Base-by-base conservation (phyloP, 768 basidiomycete genomes). In the Boletus rufocinnamomeus region DNA sequence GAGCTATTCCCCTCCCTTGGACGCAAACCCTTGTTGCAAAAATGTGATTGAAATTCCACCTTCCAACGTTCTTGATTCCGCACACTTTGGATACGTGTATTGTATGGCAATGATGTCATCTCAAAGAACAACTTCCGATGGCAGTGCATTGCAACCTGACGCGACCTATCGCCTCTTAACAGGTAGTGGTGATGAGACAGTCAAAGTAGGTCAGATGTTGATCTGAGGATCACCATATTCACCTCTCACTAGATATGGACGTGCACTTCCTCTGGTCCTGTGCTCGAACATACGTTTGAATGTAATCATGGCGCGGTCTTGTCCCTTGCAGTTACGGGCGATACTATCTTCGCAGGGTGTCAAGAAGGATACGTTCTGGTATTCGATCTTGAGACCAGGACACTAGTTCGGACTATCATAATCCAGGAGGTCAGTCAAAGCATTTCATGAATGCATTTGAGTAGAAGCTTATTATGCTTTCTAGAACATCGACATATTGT, bases 71-170 rank as follows among this genome's bases (percentile, higher is more conserved):
- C 78, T 94, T 28, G 87, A 91, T 63, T 91, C 92, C 1, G 96
- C 95, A 4, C 96, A 98, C 72, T 95, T 86, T 69, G 96, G 96
- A 10, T 98, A 98, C 68, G 82, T 98, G 14, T 95, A 96, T 69
- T 93, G 89, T 65, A 86, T 94, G 85, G 74, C 79, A 16, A 71
- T 84, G 17, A 64, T 81, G 13, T 76, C 77, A 23, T 76, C 74
- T 17, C 72, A 69, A n/a, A 69, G 72, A 47, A 75, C 75, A 54
- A 79, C 76, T 17, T 75, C 73, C 2, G 67, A 75, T 47, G 73
- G 75, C 27, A 41, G n/a, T 8, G 37, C 54, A 27, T 54, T 65
- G 8, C 60, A 61, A 48, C 67, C 66, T 1, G 68, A 70, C 17
- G 66, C 59, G 17, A 64, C 58, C n/a, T 67, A 72, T 35, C 81